Evolutionary conservation across 495 filamentous ascomycete species (phyloP).

Genomic region (Delitschia confertaspora): DNA sequence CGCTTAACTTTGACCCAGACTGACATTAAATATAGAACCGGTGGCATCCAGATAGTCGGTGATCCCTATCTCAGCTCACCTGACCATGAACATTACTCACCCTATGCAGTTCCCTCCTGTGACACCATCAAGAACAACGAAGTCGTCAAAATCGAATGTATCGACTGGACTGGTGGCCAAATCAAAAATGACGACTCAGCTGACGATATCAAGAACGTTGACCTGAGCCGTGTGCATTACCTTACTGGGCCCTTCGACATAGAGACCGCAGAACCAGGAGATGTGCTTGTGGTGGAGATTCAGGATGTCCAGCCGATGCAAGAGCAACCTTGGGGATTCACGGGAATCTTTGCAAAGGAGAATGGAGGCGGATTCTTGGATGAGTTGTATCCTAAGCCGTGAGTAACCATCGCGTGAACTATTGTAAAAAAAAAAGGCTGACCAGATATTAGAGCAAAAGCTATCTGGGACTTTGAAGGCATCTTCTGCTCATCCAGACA

Average conservation of each 20-base stretch:
- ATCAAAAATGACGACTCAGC: constrained; percentile 84
- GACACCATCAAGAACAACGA: constrained; percentile 76
- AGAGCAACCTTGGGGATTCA: constrained; percentile 86
- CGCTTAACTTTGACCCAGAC: background rate
- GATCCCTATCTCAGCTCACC: background rate
- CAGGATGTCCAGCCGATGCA: constrained; percentile 91
- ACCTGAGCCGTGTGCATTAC: constrained; percentile 79
- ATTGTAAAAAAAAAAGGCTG: background rate
- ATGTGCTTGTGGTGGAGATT: constrained; percentile 83
- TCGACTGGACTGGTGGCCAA: constrained; percentile 75
- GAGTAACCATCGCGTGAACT: background rate
- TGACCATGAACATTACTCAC: background rate
- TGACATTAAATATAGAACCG: constrained; percentile 57
- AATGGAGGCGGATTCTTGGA: constrained; percentile 93
- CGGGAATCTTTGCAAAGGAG: constrained; percentile 68
- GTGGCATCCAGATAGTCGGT: constrained; percentile 85
- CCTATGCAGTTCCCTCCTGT: constrained; percentile 58
- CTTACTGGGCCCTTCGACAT: constrained; percentile 88
- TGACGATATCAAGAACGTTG: constrained; percentile 78
- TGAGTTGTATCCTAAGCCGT: constrained; percentile 67
- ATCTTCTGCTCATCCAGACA: constrained; percentile 88
- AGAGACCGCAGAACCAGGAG: constrained; percentile 76
- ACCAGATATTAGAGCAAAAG: constrained; percentile 57
- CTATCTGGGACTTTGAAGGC: constrained; percentile 97
- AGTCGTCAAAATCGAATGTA: constrained; percentile 89